Base-by-base conservation (phyloP, 768 basidiomycete genomes). In the Agaricus sinodeliciosus region DNA sequence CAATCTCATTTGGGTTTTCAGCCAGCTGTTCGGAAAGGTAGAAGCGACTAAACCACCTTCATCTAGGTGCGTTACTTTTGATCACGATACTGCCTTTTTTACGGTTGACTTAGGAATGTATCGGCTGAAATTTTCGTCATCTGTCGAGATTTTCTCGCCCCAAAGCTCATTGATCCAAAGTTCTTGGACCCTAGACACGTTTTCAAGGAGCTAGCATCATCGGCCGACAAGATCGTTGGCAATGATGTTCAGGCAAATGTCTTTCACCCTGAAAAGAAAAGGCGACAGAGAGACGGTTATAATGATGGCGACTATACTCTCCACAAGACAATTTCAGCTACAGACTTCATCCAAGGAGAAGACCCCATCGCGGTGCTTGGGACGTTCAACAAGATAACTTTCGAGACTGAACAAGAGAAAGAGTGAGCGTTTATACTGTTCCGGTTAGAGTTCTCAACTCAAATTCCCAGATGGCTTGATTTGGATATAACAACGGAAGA, bases 111-210 rank as follows among this genome's bases (percentile, higher is more conserved):
- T 59, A 94, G 94, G 73, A 97, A 95, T 72, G 96, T 99, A 41
- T 99, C 96, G 41, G 96, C 96, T 11, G 96, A 99, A 70, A 99
- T 99, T 65, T 99, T 99, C 76, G 96, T 99, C 60, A 91, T 97
- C 46, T 99, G 96, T 69, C 87, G 86, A 52, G 91, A 90, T 54
- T 99, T 92, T 72, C 79, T 91, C 53, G 93, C 94, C 8, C 96
- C 96, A 2, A 93, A 90, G 68, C 79, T 87, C 60, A 95, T 99
- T 61, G 96, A 99, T 63, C 94, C 95, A 12, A 96, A 95, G 70
- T 96, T 99, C 71, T 84, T 99, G 57, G 94, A 97, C 66, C 91
- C 95, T 3, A 91, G 85, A 65, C 92, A 97, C 63, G 96, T 99
- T 57, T 99, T 99, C 79, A 94, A 96, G 67, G 95, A 97, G 47